Conservation (phyloP, 176 grass and related monocot species). For the Elymus sibiricus region DNA sequence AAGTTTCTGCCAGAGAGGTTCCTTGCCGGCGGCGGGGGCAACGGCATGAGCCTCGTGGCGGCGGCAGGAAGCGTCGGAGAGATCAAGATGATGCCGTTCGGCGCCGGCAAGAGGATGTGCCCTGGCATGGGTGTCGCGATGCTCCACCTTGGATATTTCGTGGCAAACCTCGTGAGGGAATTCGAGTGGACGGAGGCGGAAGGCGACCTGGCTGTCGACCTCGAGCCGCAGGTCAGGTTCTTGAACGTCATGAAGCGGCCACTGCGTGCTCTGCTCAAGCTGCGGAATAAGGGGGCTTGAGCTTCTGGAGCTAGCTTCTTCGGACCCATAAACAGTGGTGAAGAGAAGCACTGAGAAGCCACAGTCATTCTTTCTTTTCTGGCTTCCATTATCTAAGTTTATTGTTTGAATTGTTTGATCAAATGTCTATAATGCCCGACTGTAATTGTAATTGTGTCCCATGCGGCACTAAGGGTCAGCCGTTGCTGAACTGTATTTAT, state of each 20-base stretch:
- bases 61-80: slow-evolving; percentile 13
- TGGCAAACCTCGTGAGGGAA: slow-evolving; percentile 8
- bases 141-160: slow-evolving; percentile 17
- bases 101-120: slow-evolving; percentile 32
- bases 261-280: neutral
- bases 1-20: slow-evolving; percentile 63
- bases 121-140: slow-evolving; percentile 5
- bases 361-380: too few relatives aligned
- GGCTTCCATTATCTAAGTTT: too few relatives aligned
- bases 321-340: too few relatives aligned
- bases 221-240: neutral
- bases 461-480: too few relatives aligned
- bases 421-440: too few relatives aligned
- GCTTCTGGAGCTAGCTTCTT: too few relatives aligned
- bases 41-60: neutral
- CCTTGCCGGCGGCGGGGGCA: slow-evolving; percentile 31
- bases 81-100: slow-evolving; percentile 35
- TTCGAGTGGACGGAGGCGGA: slow-evolving; percentile 11
- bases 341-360: too few relatives aligned
- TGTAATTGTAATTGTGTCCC: too few relatives aligned
- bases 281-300: too few relatives aligned
- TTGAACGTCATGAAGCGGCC: slow-evolving; percentile 8
- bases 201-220: neutral
- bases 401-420: too few relatives aligned
- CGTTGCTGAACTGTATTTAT: too few relatives aligned